Percentiles rank a stretch among this genome's conserved stretches.
Conservation (phyloP, 192 early-diverging fungal genomes). For the Umbelopsis sp. region DNA sequence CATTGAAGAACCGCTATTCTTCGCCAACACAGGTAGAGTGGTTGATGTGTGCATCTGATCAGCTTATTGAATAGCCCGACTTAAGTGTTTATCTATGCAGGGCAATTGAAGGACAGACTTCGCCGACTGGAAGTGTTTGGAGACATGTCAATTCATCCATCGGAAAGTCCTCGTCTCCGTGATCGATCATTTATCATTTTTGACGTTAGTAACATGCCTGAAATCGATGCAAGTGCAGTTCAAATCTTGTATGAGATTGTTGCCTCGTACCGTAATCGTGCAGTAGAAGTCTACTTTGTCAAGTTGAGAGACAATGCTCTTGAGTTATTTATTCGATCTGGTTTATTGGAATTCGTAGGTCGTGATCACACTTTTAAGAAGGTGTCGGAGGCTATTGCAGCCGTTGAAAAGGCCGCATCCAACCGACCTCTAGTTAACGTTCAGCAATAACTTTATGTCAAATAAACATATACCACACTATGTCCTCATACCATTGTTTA, state of each 20-base stretch:
- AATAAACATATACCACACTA: too few relatives aligned
- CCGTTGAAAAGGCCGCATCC: constrained; percentile 26
- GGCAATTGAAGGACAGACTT: constrained; percentile 93
- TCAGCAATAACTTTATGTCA: neutral
- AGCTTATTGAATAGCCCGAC: neutral
- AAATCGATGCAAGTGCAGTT: constrained; percentile 79
- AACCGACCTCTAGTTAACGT: constrained; percentile 8
- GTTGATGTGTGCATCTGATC: neutral
- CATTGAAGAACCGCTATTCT: constrained; percentile 93
- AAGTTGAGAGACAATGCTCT: constrained; percentile 76
- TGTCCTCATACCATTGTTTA: too few relatives aligned
- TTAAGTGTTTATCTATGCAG: constrained; percentile 31
- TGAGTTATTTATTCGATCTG: constrained; percentile 71
- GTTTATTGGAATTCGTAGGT: constrained; percentile 65
- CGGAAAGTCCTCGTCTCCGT: constrained; percentile 78
- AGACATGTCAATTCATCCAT: constrained; percentile 93
- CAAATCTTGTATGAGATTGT: constrained; percentile 92
- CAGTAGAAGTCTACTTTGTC: constrained; percentile 91
- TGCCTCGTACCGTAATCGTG: constrained; percentile 76
- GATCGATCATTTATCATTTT: constrained; percentile 82
- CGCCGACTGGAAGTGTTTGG: constrained; percentile 93
- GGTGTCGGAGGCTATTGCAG: constrained; percentile 46
- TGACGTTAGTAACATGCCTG: constrained; percentile 87
- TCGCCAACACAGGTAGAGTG: constrained; percentile 81
- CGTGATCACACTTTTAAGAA: constrained; percentile 69